Evolutionary conservation across 2,329 filamentous ascomycete genomes (phyloP), one percentile per base, ranked within the genome.

Genomic region (Aaosphaeria pasadenensis): DNA sequence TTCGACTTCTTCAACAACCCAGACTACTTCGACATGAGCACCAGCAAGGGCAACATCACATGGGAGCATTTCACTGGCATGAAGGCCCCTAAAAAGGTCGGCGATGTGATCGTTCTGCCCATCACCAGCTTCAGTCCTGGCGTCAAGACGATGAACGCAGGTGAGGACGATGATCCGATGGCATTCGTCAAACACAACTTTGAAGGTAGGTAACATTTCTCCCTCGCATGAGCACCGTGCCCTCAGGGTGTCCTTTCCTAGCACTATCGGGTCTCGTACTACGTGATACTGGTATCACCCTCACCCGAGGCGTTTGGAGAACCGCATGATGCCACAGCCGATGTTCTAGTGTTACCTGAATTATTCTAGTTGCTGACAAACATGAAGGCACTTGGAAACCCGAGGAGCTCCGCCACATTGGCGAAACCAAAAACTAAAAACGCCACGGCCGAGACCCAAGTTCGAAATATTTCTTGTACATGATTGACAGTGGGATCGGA

Each of bases 71-170:
- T 99, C 65, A 95, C 92, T 0, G 87, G 88, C 53, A 95, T 97
- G 77, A 85, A 82, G 57, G 78, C 76, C 30, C 82, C 89, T 46
- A 95, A 89, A 74, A 91, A 91, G 64, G 85, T 97, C 13, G 94
- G 94, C 41, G 94, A 99, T 70, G 90, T 96, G 2, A 84, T 96
- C 45, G 86, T 99, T 11, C 74, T 99, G 50, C 94, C 94, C 29
- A 97, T 99, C 62, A 99, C 94, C 5, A 92, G 91, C 71, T 99
- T 99, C 77, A 96, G 91, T 62, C 94, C 94, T 0, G 94, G 94
- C 29, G 90, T 97, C 40, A 82, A 85, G 59, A 91, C 96, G 68
- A 97, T 96, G 91, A 89, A 88, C 9, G 88, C 94, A 41, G 86
- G 86, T 62, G 91, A 95, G 53, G 80, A 85, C 39, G 90, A 96